These are phyloP conservation scores for Penicillium sp. DNA, from an alignment of 2,329 filamentous ascomycete species.

Conservation along the genomic window DNA sequence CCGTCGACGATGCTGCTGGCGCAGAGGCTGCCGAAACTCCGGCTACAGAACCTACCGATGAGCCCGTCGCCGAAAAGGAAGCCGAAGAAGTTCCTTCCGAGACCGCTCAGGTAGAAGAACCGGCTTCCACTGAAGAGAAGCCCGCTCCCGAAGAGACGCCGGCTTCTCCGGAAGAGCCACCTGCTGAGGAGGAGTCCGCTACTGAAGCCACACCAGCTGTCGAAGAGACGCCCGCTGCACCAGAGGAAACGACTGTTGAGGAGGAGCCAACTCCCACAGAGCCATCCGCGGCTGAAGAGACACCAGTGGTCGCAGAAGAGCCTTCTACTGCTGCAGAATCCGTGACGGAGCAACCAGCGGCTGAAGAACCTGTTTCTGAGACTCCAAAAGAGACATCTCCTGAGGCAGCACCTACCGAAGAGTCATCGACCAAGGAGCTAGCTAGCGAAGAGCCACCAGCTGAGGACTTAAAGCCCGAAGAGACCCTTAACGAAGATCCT, in stretches of 20 bases:
- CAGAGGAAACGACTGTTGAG: too few relatives aligned
- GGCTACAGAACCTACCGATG: not conserved
- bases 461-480: conserved; percentile 2
- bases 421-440: conserved; percentile 5
- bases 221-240: conserved; percentile 4
- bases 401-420: conserved; percentile 5
- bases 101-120: conserved; percentile 4
- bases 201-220: conserved; percentile 1
- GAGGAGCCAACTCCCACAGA: not conserved
- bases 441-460: conserved; percentile 18
- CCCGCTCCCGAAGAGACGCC: conserved; percentile 9
- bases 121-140: conserved; percentile 8
- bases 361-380: conserved; percentile 17
- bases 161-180: conserved; percentile 9
- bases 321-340: conserved; percentile 3
- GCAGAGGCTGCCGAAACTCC: not conserved
- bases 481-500: conserved; percentile 7
- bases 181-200: not conserved
- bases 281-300: not conserved
- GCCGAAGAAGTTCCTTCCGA: conserved; percentile 19
- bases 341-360: conserved; percentile 12
- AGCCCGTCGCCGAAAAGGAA: conserved; percentile 13
- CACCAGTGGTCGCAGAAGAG: not conserved
- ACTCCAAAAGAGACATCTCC: conserved; percentile 14
- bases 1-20: not conserved